phyloP scores from a whole-genome alignment of 768 basidiomycete genomes.

The Mycena capillaripes region DNA sequence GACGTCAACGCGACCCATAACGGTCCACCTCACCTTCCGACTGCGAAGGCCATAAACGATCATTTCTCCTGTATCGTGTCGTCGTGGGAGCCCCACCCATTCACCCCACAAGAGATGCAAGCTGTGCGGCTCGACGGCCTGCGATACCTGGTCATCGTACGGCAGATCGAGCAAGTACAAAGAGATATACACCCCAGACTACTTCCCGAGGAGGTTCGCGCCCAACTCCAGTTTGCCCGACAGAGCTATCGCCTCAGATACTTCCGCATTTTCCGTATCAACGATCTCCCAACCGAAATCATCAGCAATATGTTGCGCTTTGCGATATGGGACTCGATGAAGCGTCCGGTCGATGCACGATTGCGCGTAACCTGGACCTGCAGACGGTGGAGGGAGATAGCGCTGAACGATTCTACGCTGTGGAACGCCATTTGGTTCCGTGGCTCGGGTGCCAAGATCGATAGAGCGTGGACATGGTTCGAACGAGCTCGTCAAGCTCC shows the following conservation, averaged over 20 bases:
- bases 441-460: conserved; percentile 59
- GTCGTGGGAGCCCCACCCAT: conserved; percentile 34
- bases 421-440: conserved; percentile 80
- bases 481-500: conserved; percentile 68
- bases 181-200: conserved; percentile 33
- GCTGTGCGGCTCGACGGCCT: conserved; percentile 28
- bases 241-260: conserved; percentile 33
- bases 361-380: conserved; percentile 72
- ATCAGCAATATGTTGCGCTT: conserved; percentile 73
- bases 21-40: background rate
- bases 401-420: conserved; percentile 62
- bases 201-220: conserved; percentile 30
- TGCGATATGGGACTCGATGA: conserved; percentile 63
- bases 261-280: conserved; percentile 50
- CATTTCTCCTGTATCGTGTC: conserved; percentile 45
- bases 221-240: conserved; percentile 37
- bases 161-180: conserved; percentile 34
- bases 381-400: conserved; percentile 65
- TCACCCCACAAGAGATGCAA: conserved; percentile 31
- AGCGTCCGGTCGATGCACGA: conserved; percentile 53
- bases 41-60: background rate
- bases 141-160: conserved; percentile 32
- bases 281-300: conserved; percentile 76
- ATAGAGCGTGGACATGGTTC: conserved; percentile 69
- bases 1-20: conserved; percentile 10